Percentiles rank a stretch among this genome's conserved stretches.
Evolutionary conservation across 2,329 filamentous ascomycete species (phyloP).

Genomic region (Penicillium verrucosum): DNA sequence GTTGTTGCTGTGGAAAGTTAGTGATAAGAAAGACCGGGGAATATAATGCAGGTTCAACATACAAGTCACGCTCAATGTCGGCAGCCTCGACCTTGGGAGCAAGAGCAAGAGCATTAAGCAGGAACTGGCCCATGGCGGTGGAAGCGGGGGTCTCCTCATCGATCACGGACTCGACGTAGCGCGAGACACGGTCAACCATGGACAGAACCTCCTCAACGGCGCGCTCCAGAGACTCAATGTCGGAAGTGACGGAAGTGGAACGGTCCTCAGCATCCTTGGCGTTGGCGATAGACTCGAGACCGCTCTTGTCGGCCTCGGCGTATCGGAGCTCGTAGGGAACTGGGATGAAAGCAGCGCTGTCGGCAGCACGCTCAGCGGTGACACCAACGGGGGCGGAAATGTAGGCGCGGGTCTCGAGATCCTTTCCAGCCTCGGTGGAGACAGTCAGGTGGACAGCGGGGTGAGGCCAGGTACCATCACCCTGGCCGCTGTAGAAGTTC

Average conservation of each 20-base stretch:
- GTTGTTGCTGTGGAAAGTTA: conserved; percentile 68
- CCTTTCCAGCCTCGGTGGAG: conserved; percentile 80
- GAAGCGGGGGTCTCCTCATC: conserved; percentile 84
- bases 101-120: conserved; percentile 88
- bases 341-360: conserved; percentile 96
- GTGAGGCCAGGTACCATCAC: conserved; percentile 94
- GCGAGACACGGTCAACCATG: conserved; percentile 85
- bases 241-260: conserved; percentile 70
- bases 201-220: conserved; percentile 83
- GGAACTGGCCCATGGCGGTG: conserved; percentile 87
- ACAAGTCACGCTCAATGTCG: conserved; percentile 94
- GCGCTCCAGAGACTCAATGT: conserved; percentile 84
- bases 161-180: conserved; percentile 88
- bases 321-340: conserved; percentile 94
- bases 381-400: conserved; percentile 94
- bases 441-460: conserved; percentile 97
- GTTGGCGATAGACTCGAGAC: conserved; percentile 76
- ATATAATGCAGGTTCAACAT: conserved; percentile 29
- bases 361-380: conserved; percentile 87
- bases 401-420: conserved; percentile 88
- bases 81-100: conserved; percentile 89
- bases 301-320: conserved; percentile 71
- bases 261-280: conserved; percentile 78
- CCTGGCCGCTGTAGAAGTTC: conserved; percentile 97
- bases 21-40: conserved; percentile 11